Conservation (phyloP, 1,284 basidiomycete genomes). For the Apiotrichum montevideense region DNA sequence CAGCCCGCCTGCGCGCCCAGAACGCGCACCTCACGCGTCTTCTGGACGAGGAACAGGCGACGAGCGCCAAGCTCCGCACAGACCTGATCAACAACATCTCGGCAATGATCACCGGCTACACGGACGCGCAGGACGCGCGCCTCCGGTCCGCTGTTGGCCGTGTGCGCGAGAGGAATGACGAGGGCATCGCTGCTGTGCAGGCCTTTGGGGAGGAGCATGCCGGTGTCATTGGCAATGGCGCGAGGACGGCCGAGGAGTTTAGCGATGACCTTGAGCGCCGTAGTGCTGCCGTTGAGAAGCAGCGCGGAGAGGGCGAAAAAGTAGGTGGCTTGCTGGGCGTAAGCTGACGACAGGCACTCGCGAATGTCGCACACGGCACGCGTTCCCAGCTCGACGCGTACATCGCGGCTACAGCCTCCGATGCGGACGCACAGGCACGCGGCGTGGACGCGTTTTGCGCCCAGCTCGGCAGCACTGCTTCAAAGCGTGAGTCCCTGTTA, state of each 20-base stretch:
- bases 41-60: slow-evolving; percentile 61
- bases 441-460: slow-evolving; percentile 26
- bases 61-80: slow-evolving; percentile 61
- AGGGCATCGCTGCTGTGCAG: slow-evolving; percentile 35
- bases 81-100: slow-evolving; percentile 68
- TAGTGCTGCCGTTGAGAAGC: slow-evolving; percentile 3
- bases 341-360: slow-evolving; percentile 20
- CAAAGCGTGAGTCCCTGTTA: slow-evolving; percentile 19
- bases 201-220: slow-evolving; percentile 1
- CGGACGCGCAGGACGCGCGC: slow-evolving; percentile 62
- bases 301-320: slow-evolving; percentile 1
- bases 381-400: slow-evolving; percentile 22
- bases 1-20: slow-evolving; percentile 62
- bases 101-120: slow-evolving; percentile 62
- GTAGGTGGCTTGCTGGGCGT: background rate
- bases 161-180: slow-evolving; percentile 56
- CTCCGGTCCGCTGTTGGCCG: slow-evolving; percentile 57
- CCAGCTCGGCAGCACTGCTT: slow-evolving; percentile 17
- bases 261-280: background rate
- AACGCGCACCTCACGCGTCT: slow-evolving; percentile 62
- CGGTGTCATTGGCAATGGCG: background rate
- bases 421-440: slow-evolving; percentile 22
- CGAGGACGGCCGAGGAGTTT: background rate
- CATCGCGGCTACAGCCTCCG: slow-evolving; percentile 17
- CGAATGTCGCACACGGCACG: slow-evolving; percentile 22